These are phyloP conservation scores for Penicillium sp. DNA, from an alignment of 2,329 filamentous ascomycete species.

Conservation along the genomic window DNA sequence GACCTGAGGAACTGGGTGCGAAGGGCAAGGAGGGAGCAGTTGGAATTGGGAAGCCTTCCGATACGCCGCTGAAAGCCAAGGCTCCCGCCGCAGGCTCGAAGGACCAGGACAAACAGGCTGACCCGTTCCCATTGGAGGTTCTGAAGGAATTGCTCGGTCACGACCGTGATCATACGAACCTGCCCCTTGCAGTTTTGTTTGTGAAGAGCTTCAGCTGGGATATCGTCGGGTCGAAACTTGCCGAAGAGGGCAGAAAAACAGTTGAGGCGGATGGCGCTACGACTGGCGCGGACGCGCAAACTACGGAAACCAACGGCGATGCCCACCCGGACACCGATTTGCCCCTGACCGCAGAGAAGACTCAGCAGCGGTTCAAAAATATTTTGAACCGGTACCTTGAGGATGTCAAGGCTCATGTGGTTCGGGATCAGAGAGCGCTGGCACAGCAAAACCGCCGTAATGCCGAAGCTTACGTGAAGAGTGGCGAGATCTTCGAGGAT, in stretches of 20 bases:
- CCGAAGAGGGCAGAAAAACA: constrained; percentile 75
- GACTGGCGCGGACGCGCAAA: constrained; percentile 48
- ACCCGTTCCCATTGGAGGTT: constrained; percentile 96
- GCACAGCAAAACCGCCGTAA: constrained; percentile 86
- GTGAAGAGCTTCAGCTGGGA: constrained; percentile 98
- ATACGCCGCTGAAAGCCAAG: constrained; percentile 61
- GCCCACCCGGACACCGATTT: constrained; percentile 58
- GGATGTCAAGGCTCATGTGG: constrained; percentile 82
- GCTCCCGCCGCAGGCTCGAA: constrained; percentile 51
- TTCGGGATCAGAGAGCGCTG: constrained; percentile 89
- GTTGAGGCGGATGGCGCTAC: constrained; percentile 74
- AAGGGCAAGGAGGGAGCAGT: constrained; percentile 54
- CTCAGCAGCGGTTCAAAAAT: constrained; percentile 81
- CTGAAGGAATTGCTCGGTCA: constrained; percentile 92
- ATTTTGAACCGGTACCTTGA: constrained; percentile 87
- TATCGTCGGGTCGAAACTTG: constrained; percentile 73
- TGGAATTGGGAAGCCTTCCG: constrained; percentile 41
- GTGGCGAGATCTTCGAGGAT: constrained; percentile 96
- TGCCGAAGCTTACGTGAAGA: constrained; percentile 97
- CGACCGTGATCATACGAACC: constrained; percentile 85
- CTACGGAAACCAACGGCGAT: constrained; percentile 44
- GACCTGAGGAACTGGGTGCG: constrained; percentile 59
- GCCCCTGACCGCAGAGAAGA: constrained; percentile 70
- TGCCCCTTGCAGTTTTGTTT: constrained; percentile 89
- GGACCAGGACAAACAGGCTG: constrained; percentile 66